Evolutionary conservation across 352 stramenopile species (phyloP), one percentile per base, ranked within the genome.

Genomic region (Globisporangium yorkense): DNA sequence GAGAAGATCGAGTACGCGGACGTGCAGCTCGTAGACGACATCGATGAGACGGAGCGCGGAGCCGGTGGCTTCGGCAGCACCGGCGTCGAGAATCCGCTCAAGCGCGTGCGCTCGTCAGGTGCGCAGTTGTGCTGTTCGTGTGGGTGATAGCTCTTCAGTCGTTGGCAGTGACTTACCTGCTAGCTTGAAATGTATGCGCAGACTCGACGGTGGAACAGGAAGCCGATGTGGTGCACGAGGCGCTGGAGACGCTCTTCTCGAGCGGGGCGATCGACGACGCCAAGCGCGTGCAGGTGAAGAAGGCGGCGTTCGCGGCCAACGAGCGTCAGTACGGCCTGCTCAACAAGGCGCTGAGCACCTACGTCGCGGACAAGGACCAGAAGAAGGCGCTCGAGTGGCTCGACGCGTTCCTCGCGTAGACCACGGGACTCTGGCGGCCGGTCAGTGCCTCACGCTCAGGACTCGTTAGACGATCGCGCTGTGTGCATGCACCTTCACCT

Each of bases 11-110:
- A 74, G 82, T 97, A 92, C 70, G 86, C 92, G 10, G 70, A 92
- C 33, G 79, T 98, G 13, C 62, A 89, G 50, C 94, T 98, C 50
- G 92, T 99, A 20, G 72, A 96, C 20, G 95, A 98, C 64, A 87
- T 99, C n/a, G 84, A 95, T 31, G 96, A 98, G 43, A 99, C 95
- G 13, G 77, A 70, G 39, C 84, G 97, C n/a, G 97, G 97, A 39
- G 88, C 75, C 15, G 93, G 94, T 31, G 97, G 96, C 37, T 99
- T 99, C 74, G 97, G 97, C 46, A 97, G 80, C 58, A 99, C 96
- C 2, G 96, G 97, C 27, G 87, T 93, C 39, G 66, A 85, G 37
- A 57, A 84, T 16, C 71, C 74, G 0, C 59, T 70, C 51, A 89
- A 90, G 77, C 75, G 77, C n/a, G 51, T 66, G 40, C 61, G 80